phyloP scores from a whole-genome alignment of 805 yeast genomes.

The Helenozyma rhizophorensis region DNA sequence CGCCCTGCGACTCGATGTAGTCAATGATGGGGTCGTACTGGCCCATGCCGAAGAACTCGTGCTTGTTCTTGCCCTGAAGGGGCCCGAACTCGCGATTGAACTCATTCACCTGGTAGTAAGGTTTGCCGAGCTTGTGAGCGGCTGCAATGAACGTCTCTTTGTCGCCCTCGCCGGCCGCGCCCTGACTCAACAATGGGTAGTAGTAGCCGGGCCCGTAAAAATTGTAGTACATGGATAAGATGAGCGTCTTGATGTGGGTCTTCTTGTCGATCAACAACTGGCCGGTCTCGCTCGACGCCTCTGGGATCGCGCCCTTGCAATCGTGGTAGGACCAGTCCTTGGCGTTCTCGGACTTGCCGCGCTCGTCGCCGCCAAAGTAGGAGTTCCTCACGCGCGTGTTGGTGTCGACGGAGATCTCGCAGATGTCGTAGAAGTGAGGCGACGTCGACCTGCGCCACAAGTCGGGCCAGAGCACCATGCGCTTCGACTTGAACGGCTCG shows the following conservation, averaged over 20 bases:
- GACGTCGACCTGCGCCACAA: slow-evolving; percentile 39
- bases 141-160: slow-evolving; percentile 41
- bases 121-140: slow-evolving; percentile 32
- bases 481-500: slow-evolving; percentile 26
- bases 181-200: slow-evolving; percentile 37
- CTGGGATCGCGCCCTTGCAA: slow-evolving; percentile 29
- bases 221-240: slow-evolving; percentile 36
- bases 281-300: slow-evolving; percentile 38
- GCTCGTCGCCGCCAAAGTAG: slow-evolving; percentile 22
- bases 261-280: slow-evolving; percentile 33
- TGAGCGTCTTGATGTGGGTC: slow-evolving; percentile 26
- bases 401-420: slow-evolving; percentile 23
- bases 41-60: slow-evolving; percentile 32
- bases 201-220: slow-evolving; percentile 32
- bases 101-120: slow-evolving; percentile 36
- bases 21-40: slow-evolving; percentile 36
- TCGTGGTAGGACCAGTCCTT: slow-evolving; percentile 22
- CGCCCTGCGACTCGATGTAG: slow-evolving; percentile 15
- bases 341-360: slow-evolving; percentile 18
- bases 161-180: slow-evolving; percentile 42
- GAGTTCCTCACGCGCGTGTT: slow-evolving; percentile 21
- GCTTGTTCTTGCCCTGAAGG: slow-evolving; percentile 15
- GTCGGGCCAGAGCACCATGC: slow-evolving; percentile 39
- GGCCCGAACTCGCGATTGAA: slow-evolving; percentile 37
- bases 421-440: slow-evolving; percentile 32